Evolutionary conservation across 1,139 yeast species (phyloP), one percentile per base, ranked within the genome.

Genomic region (Hyphopichia pseudoburtonii): DNA sequence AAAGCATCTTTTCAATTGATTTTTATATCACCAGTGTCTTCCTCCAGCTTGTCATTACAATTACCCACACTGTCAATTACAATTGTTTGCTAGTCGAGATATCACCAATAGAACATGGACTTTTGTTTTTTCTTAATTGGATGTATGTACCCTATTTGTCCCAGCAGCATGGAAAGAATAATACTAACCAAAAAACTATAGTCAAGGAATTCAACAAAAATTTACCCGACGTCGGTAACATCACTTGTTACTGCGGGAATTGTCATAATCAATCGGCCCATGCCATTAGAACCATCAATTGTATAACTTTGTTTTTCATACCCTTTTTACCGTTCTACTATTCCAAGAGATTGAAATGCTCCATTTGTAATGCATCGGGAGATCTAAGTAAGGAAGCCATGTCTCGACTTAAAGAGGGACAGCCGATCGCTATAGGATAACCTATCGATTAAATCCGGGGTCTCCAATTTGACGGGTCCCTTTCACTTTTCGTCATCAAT

Each of bases 181-280:
- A n/a, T 23, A 17, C 43, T 36, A 32, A 40, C 42, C 18, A 30
- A 40, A 30, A 35, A 36, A 39, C 27, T 9, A 15, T 40, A 58
- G 64, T 60, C 45, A 58, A 56, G 40, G 67, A 61, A 31, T 56
- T 54, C 35, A 62, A 62, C 36, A 61, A 57, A 33, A 63, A 61
- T 0, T 43, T 63, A 25, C 38, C 43, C 5, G 65, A 58, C 35
- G 46, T 62, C 10, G 67, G 67, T 1, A 41, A 57, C 35, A 41
- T 62, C 8, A 39, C 52, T 10, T 62, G 69, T 37, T 62, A 62
- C 39, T 67, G 73, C 43, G 61, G 64, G 3, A 64, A 69, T 40
- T 71, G 77, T 42, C 76, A 71, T 46, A 71, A 71, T 47, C 72
- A 68, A 39, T 61, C 73, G 17, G 77, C 73, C 2, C 62, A 59